A percentile compares a stretch with the other conserved stretches of the same genome.
These are phyloP conservation scores for Cenchrus fungigraminus DNA, from an alignment of 176 grass and related monocot species.

Conservation along the genomic window DNA sequence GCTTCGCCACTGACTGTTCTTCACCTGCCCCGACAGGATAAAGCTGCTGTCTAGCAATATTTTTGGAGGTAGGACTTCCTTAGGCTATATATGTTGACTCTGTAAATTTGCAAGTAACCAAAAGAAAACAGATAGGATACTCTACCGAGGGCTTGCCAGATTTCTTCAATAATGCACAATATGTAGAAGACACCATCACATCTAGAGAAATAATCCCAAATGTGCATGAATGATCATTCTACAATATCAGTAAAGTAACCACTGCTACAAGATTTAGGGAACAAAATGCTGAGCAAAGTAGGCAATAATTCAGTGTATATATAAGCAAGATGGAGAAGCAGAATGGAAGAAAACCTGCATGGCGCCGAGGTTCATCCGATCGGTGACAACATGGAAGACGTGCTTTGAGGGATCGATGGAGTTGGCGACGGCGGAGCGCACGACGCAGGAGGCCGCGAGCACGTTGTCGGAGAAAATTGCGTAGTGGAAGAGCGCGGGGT, in stretches of 20 bases:
- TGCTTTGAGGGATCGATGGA: conserved; percentile 75
- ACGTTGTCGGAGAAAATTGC: conserved; percentile 99
- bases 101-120: not conserved
- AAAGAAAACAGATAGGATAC: not conserved
- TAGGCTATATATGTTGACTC: not conserved
- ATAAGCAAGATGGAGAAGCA: not conserved
- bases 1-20: not conserved
- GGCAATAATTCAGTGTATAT: not conserved
- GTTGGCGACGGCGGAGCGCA: conserved; percentile 86
- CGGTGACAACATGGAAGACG: conserved; percentile 96
- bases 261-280: not conserved
- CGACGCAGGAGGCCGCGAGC: conserved; percentile 91
- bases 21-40: not conserved
- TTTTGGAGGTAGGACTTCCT: not conserved
- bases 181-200: conserved; percentile 17
- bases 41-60: not conserved
- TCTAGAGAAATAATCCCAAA: conserved; percentile 10
- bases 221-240: not conserved
- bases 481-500: conserved; percentile 88
- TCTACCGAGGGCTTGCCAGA: not conserved
- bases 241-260: not conserved
- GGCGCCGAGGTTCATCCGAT: conserved; percentile 97
- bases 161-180: not conserved
- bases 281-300: not conserved
- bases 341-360: conserved; percentile 77